Percentiles rank a stretch among this genome's conserved stretches.
Conservation (phyloP, 208 protist genomes). For the Trypanosoma congolense region DNA sequence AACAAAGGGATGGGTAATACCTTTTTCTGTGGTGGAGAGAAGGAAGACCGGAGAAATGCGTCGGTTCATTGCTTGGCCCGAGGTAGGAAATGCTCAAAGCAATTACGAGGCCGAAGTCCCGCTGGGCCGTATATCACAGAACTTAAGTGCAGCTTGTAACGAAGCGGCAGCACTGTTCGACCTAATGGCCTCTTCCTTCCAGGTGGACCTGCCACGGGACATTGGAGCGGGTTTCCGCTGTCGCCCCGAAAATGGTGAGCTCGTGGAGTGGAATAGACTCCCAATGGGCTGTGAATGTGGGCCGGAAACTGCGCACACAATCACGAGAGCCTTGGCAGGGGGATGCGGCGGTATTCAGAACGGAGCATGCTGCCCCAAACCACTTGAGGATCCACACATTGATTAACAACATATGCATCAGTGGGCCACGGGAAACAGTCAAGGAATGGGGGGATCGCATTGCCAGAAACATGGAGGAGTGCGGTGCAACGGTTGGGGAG, state of each 20-base stretch:
- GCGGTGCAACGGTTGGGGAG: background rate
- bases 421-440: background rate
- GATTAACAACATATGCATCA: background rate
- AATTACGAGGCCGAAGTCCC: constrained; percentile 5
- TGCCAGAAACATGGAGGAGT: background rate
- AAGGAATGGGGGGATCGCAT: background rate
- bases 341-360: background rate
- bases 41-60: too few relatives aligned
- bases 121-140: constrained; percentile 6
- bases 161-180: constrained; percentile 6
- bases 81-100: background rate
- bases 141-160: constrained; percentile 3
- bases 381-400: background rate
- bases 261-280: background rate
- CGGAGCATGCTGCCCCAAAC: background rate
- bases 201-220: background rate
- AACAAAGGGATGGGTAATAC: too few relatives aligned
- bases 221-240: background rate
- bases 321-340: background rate
- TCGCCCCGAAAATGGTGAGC: background rate
- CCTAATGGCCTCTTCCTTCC: constrained; percentile 8
- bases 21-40: too few relatives aligned
- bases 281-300: background rate
- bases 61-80: constrained; percentile 6
- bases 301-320: background rate